phyloP scores from a whole-genome alignment of 495 filamentous ascomycete genomes.

The Hypoxylon fragiforme region DNA sequence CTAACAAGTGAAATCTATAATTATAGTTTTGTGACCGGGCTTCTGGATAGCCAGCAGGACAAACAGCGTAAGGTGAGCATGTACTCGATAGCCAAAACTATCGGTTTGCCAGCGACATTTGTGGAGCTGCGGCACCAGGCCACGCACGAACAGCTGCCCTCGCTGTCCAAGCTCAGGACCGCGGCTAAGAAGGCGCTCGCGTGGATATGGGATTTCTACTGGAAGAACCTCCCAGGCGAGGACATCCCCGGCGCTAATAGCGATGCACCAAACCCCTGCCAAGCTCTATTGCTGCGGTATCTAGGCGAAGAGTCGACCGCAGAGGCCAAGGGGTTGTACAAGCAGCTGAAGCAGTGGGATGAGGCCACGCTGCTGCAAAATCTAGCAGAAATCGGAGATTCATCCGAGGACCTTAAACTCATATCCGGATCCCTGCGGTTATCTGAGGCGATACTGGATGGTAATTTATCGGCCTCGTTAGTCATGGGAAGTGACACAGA shows the following conservation, averaged over 20 bases:
- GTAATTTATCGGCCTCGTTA: conserved; percentile 28
- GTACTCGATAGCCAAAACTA: conserved; percentile 75
- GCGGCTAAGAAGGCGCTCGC: conserved; percentile 68
- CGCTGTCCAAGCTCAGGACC: conserved; percentile 66
- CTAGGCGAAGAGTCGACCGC: conserved; percentile 27
- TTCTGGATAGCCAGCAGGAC: conserved; percentile 75
- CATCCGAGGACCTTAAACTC: conserved; percentile 38
- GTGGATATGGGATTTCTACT: conserved; percentile 91
- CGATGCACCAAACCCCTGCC: conserved; percentile 21
- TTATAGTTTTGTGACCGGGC: conserved; percentile 83
- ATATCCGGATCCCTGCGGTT: conserved; percentile 43
- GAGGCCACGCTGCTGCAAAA: conserved; percentile 30
- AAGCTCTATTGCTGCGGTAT: conserved; percentile 30
- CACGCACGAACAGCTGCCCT: conserved; percentile 84
- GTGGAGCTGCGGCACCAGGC: conserved; percentile 90
- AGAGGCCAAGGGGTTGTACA: conserved; percentile 6
- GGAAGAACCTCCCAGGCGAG: conserved; percentile 54
- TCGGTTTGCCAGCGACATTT: conserved; percentile 79
- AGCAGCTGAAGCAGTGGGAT: conserved; percentile 34
- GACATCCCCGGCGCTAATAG: neutral
- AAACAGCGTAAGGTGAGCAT: conserved; percentile 73
- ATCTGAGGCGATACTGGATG: conserved; percentile 33
- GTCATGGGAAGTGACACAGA: conserved; percentile 10
- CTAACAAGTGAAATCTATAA: conserved; percentile 4
- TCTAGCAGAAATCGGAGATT: conserved; percentile 40